Base-by-base conservation (phyloP, 495 filamentous ascomycete species). In the Hyaloscypha bicolor region DNA sequence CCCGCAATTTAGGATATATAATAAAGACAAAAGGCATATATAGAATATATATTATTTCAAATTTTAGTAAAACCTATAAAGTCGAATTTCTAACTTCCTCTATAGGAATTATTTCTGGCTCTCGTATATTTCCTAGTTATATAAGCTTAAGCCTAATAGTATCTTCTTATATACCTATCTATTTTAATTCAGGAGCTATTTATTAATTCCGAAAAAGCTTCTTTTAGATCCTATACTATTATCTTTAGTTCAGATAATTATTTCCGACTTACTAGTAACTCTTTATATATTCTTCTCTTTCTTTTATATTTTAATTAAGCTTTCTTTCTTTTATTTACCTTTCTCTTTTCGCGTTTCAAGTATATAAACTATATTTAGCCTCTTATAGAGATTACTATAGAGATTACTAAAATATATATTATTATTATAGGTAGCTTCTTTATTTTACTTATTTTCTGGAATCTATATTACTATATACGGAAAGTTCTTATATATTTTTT, bases 261-360 rank as follows among this genome's bases (percentile, higher is more conserved):
- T 21, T 65, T 60, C 63, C 8, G n/a, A 65, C 52, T 58, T 32
- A 4, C 55, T 65, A 31, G 31, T 37, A 19, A 48, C 25, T 32
- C 25, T 31, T 31, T 57, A 65, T 58, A 65, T 25, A 58, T 65
- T 39, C 55, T 31, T 25, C 48, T 64, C 56, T 65, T n/a, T n/a
- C n/a, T 55, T 19, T 39, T 19, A 39, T 65, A 39, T 57, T 55
- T 16, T 57, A 57, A 57, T n/a, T 57, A 59, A 64, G 19, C 22
- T 58, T 55, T 60, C 63, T 31, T 39, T 51, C 8, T 65, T 65
- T n/a, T 29, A 25, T 42, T 55, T 55, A 6, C 21, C 21, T 64
- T 42, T 21, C 22, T 42, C 53, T 55, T 55, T 22, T 30, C n/a
- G 55, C 21, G 30, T 35, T 53, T 58, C 37, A 53, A 53, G 4